These are phyloP conservation scores for Arthrobotrys sinensis DNA, from an alignment of 2,329 filamentous ascomycete species.

Conservation along the genomic window DNA sequence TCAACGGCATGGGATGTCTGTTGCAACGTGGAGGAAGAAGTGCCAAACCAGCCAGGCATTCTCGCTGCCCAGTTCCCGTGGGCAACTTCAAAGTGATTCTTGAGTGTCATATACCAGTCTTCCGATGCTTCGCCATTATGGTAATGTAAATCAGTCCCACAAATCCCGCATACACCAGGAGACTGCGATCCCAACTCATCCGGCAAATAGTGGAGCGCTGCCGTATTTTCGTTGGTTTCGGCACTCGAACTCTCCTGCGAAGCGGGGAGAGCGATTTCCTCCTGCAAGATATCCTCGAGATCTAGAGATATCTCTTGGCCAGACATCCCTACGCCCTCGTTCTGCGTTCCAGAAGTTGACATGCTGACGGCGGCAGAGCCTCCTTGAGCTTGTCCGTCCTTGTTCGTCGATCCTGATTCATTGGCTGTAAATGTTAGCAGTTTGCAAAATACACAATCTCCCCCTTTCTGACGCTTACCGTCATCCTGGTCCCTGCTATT, in stretches of 20 bases:
- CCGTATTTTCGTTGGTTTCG: neutral
- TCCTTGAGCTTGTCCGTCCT: neutral
- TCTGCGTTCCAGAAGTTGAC: neutral
- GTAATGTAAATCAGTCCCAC: slow-evolving; percentile 27
- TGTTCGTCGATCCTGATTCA: neutral
- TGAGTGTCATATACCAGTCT: slow-evolving; percentile 50
- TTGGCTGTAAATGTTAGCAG: slow-evolving; percentile 8
- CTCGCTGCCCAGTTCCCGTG: slow-evolving; percentile 56
- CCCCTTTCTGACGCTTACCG: slow-evolving; percentile 19
- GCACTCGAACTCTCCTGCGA: neutral
- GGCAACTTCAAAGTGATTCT: slow-evolving; percentile 53
- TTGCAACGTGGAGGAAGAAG: neutral
- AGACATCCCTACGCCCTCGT: neutral
- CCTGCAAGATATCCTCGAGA: slow-evolving; percentile 2
- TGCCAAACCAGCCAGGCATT: slow-evolving; percentile 50
- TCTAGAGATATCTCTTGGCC: neutral
- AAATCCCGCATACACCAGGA: slow-evolving; percentile 46
- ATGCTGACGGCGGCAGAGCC: neutral
- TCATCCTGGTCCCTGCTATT: slow-evolving; percentile 9
- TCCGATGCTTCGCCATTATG: slow-evolving; percentile 35
- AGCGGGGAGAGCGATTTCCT: neutral
- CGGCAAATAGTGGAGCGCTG: neutral
- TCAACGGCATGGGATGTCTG: slow-evolving; percentile 2
- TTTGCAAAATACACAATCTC: neutral
- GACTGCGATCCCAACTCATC: neutral